These are phyloP conservation scores for Dipodascopsis uninucleata DNA, from an alignment of 805 yeast species.

Conservation along the genomic window DNA sequence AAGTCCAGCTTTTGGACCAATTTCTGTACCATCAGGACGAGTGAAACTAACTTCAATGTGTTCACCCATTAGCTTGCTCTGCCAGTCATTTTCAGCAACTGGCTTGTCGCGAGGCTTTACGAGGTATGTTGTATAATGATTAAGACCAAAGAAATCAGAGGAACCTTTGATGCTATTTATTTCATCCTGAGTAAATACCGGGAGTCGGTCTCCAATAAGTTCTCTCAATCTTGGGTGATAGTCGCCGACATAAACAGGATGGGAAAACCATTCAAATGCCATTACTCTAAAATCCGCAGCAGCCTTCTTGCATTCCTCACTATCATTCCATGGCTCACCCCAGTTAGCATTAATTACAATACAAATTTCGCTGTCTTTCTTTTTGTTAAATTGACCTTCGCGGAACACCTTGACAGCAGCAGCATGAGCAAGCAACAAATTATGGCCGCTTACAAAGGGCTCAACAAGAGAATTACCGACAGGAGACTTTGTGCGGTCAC, in stretches of 20 bases:
- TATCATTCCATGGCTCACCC: slow-evolving; percentile 33
- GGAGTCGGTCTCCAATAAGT: slow-evolving; percentile 29
- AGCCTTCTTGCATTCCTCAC: slow-evolving; percentile 33
- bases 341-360: slow-evolving; percentile 35
- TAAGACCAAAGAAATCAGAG: slow-evolving; percentile 35
- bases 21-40: slow-evolving; percentile 26
- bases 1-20: slow-evolving; percentile 36
- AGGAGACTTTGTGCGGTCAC: slow-evolving; percentile 22
- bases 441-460: slow-evolving; percentile 31
- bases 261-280: slow-evolving; percentile 33
- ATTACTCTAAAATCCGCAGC: slow-evolving; percentile 34
- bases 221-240: slow-evolving; percentile 33
- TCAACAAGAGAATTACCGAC: slow-evolving; percentile 29
- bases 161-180: slow-evolving; percentile 31
- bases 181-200: slow-evolving; percentile 34
- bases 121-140: slow-evolving; percentile 9
- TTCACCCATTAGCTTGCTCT: slow-evolving; percentile 33
- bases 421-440: slow-evolving; percentile 33
- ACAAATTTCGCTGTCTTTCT: slow-evolving; percentile 34
- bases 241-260: slow-evolving; percentile 38
- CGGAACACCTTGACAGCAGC: slow-evolving; percentile 32
- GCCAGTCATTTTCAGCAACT: slow-evolving; percentile 37
- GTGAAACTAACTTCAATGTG: slow-evolving; percentile 34
- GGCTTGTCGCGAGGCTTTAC: background rate
- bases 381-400: slow-evolving; percentile 32